These are phyloP conservation scores for Euptelea pleiosperma DNA, from an alignment of 164 flowering plant species.

Conservation along the genomic window DNA sequence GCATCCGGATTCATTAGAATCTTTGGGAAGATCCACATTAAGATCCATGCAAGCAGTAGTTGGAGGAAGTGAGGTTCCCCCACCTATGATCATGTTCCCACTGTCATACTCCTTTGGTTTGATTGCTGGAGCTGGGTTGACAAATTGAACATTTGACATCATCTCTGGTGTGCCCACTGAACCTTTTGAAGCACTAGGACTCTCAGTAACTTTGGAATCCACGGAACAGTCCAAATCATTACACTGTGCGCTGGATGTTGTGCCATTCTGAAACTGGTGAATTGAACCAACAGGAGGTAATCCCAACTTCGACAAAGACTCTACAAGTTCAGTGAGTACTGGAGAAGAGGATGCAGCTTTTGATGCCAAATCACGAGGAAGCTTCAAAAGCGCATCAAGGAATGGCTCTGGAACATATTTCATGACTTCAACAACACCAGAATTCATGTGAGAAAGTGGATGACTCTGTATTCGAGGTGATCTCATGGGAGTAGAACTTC, in stretches of 20 bases:
- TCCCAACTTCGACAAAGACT: slow-evolving; percentile 38
- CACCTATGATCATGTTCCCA: slow-evolving; percentile 10
- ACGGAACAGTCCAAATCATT: slow-evolving; percentile 9
- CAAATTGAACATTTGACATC: slow-evolving; percentile 5
- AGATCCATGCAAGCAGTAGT: not conserved
- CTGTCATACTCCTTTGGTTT: not conserved
- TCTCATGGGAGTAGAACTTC: slow-evolving; percentile 47
- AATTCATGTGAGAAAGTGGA: slow-evolving; percentile 20
- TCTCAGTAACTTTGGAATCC: slow-evolving; percentile 6
- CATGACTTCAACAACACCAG: slow-evolving; percentile 39
- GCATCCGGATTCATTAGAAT: not conserved
- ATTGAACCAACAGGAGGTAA: slow-evolving; percentile 15
- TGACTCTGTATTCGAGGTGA: slow-evolving; percentile 28
- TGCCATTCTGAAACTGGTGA: slow-evolving; percentile 23
- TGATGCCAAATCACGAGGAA: slow-evolving; percentile 26
- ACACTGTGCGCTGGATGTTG: slow-evolving; percentile 10
- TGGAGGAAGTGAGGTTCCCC: slow-evolving; percentile 3
- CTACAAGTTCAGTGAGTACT: slow-evolving; percentile 45
- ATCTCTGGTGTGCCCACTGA: not conserved
- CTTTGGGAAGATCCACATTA: slow-evolving; percentile 5
- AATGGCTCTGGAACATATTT: slow-evolving; percentile 58
- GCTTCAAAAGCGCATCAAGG: slow-evolving; percentile 33
- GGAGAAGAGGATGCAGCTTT: slow-evolving; percentile 48
- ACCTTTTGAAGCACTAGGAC: slow-evolving; percentile 16
- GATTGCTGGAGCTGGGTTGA: slow-evolving; percentile 2